Evolutionary conservation across 2,329 filamentous ascomycete genomes (phyloP).

Genomic region (Trichoderma sp.): DNA sequence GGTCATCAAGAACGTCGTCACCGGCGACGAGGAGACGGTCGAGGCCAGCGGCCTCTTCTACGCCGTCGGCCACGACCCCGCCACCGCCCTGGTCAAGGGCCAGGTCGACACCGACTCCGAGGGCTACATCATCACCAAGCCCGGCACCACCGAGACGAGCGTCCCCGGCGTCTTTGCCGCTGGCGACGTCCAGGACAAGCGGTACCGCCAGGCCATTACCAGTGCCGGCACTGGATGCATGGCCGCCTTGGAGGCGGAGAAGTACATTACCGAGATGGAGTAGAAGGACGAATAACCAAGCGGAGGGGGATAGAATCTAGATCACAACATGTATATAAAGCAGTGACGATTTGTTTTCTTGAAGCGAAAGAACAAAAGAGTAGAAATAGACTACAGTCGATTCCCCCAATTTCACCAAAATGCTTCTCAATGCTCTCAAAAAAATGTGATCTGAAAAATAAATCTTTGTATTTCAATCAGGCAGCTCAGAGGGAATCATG

Average conservation of each 20-base stretch:
- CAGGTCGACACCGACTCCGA: conserved; percentile 86
- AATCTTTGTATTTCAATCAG: not conserved
- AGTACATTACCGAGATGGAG: conserved; percentile 78
- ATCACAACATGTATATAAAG: conserved; percentile 1
- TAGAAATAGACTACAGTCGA: not conserved
- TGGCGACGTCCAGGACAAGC: conserved; percentile 97
- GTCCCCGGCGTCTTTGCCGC: conserved; percentile 92
- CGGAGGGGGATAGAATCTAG: conserved; percentile 1
- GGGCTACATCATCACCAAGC: conserved; percentile 84
- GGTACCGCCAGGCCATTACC: conserved; percentile 95
- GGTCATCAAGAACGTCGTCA: conserved; percentile 73
- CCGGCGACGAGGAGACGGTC: conserved; percentile 75
- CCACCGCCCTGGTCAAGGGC: conserved; percentile 83
- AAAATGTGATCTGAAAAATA: not conserved
- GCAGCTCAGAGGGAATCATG: not conserved
- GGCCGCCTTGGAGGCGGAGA: conserved; percentile 93
- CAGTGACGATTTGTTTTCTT: not conserved
- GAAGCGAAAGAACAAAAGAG: not conserved
- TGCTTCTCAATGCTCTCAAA: not conserved
- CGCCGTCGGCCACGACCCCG: conserved; percentile 94
- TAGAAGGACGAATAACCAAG: not conserved
- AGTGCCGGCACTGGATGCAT: conserved; percentile 94
- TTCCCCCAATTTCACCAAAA: not conserved
- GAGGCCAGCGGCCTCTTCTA: conserved; percentile 94
- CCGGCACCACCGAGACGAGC: conserved; percentile 84